Percentiles rank a stretch among this genome's conserved stretches.
Conservation (phyloP, 352 stramenopile genomes). For the Pseudoperonospora humuli region DNA sequence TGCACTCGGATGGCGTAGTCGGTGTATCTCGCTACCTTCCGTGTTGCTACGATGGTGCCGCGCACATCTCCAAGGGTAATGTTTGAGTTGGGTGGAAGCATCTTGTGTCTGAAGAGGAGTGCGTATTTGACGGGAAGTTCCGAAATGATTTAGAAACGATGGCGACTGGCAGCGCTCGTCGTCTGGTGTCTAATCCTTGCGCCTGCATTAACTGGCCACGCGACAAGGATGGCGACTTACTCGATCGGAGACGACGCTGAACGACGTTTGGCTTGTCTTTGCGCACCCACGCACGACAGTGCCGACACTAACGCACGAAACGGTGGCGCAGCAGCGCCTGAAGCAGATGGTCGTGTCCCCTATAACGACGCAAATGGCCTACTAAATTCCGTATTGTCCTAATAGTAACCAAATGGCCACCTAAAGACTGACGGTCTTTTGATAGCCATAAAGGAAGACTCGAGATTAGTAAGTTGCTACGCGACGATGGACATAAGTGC, state of each 20-base stretch:
- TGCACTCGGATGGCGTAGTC: slow-evolving; percentile 80
- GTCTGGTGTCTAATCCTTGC: slow-evolving; percentile 18
- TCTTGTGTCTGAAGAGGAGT: slow-evolving; percentile 3
- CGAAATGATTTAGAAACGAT: slow-evolving; percentile 15
- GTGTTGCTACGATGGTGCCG: slow-evolving; percentile 60
- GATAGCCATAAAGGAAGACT: no score
- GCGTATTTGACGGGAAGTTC: slow-evolving; percentile 17
- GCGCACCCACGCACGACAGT: slow-evolving; percentile 19
- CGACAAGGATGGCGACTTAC: slow-evolving; percentile 23
- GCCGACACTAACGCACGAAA: slow-evolving; percentile 15
- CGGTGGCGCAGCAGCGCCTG: no score
- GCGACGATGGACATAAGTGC: no score
- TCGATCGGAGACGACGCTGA: slow-evolving; percentile 11
- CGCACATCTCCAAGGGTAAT: slow-evolving; percentile 49
- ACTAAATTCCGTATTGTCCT: no score
- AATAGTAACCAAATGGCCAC: no score
- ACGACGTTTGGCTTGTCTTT: slow-evolving; percentile 18
- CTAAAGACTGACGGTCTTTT: no score
- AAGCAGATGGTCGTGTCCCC: no score
- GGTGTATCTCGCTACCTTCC: slow-evolving; percentile 71
- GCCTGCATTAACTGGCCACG: slow-evolving; percentile 18
- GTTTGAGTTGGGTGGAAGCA: slow-evolving; percentile 25
- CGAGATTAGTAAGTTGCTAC: no score
- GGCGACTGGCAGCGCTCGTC: slow-evolving; percentile 5
- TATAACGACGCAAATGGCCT: no score